Conservation (phyloP, 179 eudicot genomes). For the Pouteria campechiana region DNA sequence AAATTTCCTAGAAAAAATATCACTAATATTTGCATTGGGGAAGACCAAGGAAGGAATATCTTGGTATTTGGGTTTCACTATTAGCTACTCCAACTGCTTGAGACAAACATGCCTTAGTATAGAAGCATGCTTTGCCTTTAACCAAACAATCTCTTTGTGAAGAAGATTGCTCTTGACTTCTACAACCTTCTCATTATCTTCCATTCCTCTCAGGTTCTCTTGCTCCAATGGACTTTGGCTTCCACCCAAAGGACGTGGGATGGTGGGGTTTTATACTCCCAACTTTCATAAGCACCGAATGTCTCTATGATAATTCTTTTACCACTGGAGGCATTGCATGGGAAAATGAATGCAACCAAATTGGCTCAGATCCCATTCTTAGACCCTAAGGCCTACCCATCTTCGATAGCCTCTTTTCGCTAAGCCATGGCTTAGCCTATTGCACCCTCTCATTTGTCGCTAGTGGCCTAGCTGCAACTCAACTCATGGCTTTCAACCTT, state of each 20-base stretch:
- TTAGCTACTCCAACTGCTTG: no score
- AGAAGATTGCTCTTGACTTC: no score
- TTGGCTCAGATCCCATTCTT: constrained; percentile 16
- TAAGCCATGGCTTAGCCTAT: constrained; percentile 38
- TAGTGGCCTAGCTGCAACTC: constrained; percentile 8
- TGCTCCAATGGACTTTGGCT: constrained; percentile 4
- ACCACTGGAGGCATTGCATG: constrained; percentile 23
- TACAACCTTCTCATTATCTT: no score
- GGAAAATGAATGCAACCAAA: constrained; percentile 17
- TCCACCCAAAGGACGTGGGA: constrained; percentile 1
- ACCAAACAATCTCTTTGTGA: no score
- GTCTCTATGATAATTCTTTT: not conserved
- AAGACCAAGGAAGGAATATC: no score
- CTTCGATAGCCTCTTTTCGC: constrained; percentile 19
- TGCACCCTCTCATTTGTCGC: constrained; percentile 44
- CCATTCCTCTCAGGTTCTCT: no score
- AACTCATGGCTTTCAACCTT: constrained; percentile 51
- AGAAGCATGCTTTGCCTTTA: no score
- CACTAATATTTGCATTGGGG: no score
- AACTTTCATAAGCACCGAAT: constrained; percentile 1
- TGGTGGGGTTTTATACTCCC: constrained; percentile 15
- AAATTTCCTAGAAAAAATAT: no score
- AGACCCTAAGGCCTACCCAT: constrained; percentile 26
- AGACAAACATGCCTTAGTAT: no score
- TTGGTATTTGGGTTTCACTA: no score